Evolutionary conservation across 805 yeast species (phyloP), one percentile per base, ranked within the genome.

Genomic region (Lipomyces oligophaga): DNA sequence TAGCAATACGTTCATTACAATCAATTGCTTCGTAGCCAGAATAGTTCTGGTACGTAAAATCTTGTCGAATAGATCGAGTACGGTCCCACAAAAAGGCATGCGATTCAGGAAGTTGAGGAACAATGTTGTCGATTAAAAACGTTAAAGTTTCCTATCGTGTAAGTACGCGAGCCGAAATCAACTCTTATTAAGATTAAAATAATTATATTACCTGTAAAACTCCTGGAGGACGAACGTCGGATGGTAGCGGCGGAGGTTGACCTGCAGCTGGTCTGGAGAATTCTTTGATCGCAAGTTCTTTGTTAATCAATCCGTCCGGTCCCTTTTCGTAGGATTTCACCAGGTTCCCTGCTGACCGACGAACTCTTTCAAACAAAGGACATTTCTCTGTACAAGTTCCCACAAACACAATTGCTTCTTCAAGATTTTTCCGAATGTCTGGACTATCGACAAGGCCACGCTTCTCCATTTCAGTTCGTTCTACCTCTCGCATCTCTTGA

Each of bases 201-300:
- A 13, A 20, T 19, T 16, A 21, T 43, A 38, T n/a, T 42, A 49
- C 54, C 48, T 55, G 54, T 34, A 93, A 67, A 1, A 89, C 71
- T 44, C 74, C 76, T 0, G 99, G 98, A 1, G 98, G 96, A 51
- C 99, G 74, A 3, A 93, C 99, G 63, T 93, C 98, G 1, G 97
- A 87, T 0, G 98, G 99, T 47, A 93, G 69, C 2, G 97, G 95
- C 1, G 97, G 97, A 1, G 96, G 95, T 58, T 93, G 96, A 5
- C 97, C 98, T 0, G 97, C 97, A 15, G 95, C 96, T 0, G 99
- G 97, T 58, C 99, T 73, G 19, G 95, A 84, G 62, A 93, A 93
- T 1, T 96, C 94, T 66, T 93, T 93, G 5, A 93, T 77, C 0
- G 97, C 96, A 36, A 72, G 69, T 0, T 60, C 60, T 24, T 76